These are phyloP conservation scores for Corrigiola litoralis DNA, from an alignment of 179 eudicot genomes.

Conservation along the genomic window DNA sequence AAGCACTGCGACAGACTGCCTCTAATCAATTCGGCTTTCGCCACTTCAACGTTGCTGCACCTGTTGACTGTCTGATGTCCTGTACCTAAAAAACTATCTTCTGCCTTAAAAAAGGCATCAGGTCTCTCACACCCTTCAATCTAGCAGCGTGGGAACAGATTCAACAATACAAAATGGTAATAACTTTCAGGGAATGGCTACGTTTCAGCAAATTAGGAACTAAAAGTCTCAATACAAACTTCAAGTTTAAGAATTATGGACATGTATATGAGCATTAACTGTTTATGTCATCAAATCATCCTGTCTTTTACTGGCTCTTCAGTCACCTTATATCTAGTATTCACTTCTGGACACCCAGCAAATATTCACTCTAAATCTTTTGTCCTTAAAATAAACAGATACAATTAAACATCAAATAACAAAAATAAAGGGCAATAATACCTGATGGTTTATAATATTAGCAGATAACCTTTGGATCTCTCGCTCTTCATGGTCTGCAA, in stretches of 20 bases:
- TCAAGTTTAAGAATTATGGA: not conserved
- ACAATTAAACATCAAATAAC: not conserved
- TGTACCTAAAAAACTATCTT: too few relatives aligned
- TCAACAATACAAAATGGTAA: not conserved
- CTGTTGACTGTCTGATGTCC: too few relatives aligned
- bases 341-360: not conserved
- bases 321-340: not conserved
- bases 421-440: slow-evolving; percentile 17
- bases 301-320: not conserved
- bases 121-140: not conserved
- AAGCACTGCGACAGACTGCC: too few relatives aligned
- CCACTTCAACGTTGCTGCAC: too few relatives aligned
- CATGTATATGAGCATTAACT: not conserved
- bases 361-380: not conserved
- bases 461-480: slow-evolving; percentile 96
- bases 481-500: slow-evolving; percentile 97
- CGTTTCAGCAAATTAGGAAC: not conserved
- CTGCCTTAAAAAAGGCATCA: not conserved
- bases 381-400: not conserved
- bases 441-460: slow-evolving; percentile 92
- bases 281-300: not conserved
- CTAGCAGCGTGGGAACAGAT: not conserved
- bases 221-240: not conserved
- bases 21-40: too few relatives aligned
- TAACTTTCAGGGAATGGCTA: too few relatives aligned